These are phyloP conservation scores for Inonotus hispidus DNA, from an alignment of 1,284 basidiomycete species.

Conservation along the genomic window DNA sequence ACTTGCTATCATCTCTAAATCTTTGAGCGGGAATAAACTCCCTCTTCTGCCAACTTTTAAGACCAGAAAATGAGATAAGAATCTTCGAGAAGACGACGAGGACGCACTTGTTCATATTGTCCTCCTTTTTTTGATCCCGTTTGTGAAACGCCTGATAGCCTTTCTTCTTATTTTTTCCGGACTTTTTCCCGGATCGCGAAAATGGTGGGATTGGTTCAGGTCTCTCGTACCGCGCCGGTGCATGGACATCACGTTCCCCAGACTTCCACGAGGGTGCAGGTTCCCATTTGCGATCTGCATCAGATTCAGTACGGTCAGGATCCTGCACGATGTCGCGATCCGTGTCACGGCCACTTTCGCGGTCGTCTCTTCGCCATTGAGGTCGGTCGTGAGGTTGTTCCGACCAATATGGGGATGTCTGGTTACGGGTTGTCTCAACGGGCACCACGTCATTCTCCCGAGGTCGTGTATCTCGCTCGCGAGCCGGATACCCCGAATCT, in stretches of 20 bases:
- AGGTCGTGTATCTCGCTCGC: neutral
- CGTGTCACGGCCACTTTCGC: slow-evolving; percentile 9
- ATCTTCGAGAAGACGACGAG: slow-evolving; percentile 16
- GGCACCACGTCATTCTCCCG: slow-evolving; percentile 6
- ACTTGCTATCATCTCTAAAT: slow-evolving; percentile 32
- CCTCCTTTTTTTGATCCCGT: slow-evolving; percentile 58
- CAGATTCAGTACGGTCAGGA: neutral
- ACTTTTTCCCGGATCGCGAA: slow-evolving; percentile 33
- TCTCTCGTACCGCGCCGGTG: slow-evolving; percentile 16
- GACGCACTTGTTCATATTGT: slow-evolving; percentile 63
- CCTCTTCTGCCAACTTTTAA: slow-evolving; percentile 51
- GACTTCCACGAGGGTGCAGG: slow-evolving; percentile 57
- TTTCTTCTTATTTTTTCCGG: slow-evolving; percentile 32
- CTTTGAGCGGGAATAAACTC: slow-evolving; percentile 36
- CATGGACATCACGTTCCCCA: slow-evolving; percentile 28
- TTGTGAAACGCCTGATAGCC: slow-evolving; percentile 32
- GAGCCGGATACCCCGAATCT: neutral
- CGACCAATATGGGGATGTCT: slow-evolving; percentile 3
- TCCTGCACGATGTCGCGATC: slow-evolving; percentile 3
- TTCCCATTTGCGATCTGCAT: slow-evolving; percentile 44
- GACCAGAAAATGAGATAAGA: slow-evolving; percentile 14
- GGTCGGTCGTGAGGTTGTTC: slow-evolving; percentile 4
- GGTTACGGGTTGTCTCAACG: slow-evolving; percentile 8
- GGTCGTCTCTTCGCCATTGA: slow-evolving; percentile 12
- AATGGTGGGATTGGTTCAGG: slow-evolving; percentile 24